Evolutionary conservation across 2,329 filamentous ascomycete genomes (phyloP).

Genomic region (Balansia obtecta): DNA sequence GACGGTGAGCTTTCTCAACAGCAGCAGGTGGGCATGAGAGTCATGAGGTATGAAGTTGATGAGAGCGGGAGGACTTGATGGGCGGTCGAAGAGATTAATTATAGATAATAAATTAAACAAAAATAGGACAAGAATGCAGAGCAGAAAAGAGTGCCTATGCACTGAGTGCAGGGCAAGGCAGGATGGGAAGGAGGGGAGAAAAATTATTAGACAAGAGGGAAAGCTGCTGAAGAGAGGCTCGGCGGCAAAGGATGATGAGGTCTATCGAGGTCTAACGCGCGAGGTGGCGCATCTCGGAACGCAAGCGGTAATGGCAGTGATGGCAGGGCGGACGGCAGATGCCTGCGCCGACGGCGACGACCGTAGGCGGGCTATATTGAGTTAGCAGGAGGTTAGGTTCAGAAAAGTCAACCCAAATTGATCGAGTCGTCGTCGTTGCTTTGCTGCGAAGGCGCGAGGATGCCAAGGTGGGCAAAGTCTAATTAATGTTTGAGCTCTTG

Average conservation of each 20-base stretch:
- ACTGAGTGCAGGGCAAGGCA: not conserved
- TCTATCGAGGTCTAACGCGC: slow-evolving; percentile 4
- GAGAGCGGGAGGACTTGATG: not conserved
- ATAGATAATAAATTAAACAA: not conserved
- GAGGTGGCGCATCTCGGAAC: slow-evolving; percentile 6
- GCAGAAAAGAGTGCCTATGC: not conserved
- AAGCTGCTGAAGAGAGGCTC: slow-evolving; percentile 9
- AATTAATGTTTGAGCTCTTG: not conserved
- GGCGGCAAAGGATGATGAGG: slow-evolving; percentile 2
- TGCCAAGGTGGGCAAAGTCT: not conserved
- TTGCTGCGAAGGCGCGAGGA: not conserved
- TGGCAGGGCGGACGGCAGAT: not conserved
- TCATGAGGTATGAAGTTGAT: slow-evolving; percentile 3
- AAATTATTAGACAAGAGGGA: slow-evolving; percentile 1
- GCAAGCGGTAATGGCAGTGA: not conserved
- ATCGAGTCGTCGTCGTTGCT: not conserved
- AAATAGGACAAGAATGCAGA: not conserved
- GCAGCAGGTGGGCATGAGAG: slow-evolving; percentile 7
- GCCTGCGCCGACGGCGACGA: not conserved
- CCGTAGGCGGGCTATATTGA: not conserved
- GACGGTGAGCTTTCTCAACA: slow-evolving; percentile 8
- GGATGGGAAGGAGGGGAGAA: not conserved
- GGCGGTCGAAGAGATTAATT: not conserved
- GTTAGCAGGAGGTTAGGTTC: not conserved
- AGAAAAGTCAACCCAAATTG: not conserved